Base-by-base conservation (phyloP, 208 protist species). In the Crithidia brevicula region DNA sequence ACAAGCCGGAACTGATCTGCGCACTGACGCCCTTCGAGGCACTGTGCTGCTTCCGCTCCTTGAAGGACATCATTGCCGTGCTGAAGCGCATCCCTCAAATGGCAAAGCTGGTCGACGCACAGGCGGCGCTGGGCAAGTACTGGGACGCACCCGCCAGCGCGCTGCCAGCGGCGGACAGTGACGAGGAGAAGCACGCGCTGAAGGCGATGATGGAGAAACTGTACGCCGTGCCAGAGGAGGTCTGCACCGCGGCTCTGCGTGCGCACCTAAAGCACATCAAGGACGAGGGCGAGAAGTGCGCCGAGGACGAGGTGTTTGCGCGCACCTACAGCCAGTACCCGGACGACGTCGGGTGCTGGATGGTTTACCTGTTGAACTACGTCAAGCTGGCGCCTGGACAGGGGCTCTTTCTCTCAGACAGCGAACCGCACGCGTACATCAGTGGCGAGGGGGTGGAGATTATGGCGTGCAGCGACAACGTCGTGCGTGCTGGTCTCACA, bases 381-480 rank as follows among this genome's bases (percentile, higher is more conserved):
- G 68, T 99, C 0, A 58, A 83, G 27, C 67, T 99, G 46, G 43
- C 85, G 50, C 97, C 95, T 11, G 98, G 98, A 8, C 77, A 99
- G 64, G 96, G 89, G 13, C 66, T 99, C 20, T 99, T 99, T 72
- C 79, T 99, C 0, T 87, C 75, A 4, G 89, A 99, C 54, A 98
- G 98, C 69, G 95, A 98, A 78, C 98, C 98, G 8, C 99, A 99
- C 79, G 97, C 98, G 16, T 99, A 99, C 85, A 73, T 99, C 43
- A 89, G 66, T 66, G 98, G 96, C 10, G 97, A 99, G 51, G 95
- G 95, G 30, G 88, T 99, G 6, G 98, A 99, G 77, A 97, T 97
- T 66, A 99, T 99, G 98, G 97, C 97, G 54, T 90, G 87, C 69
- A 97, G 87, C 64, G 98, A 99, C 82, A 99, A 99, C 74, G 98